phyloP scores from a whole-genome alignment of 2,329 filamentous ascomycete genomes.

The Cucurbitaria berberidis region DNA sequence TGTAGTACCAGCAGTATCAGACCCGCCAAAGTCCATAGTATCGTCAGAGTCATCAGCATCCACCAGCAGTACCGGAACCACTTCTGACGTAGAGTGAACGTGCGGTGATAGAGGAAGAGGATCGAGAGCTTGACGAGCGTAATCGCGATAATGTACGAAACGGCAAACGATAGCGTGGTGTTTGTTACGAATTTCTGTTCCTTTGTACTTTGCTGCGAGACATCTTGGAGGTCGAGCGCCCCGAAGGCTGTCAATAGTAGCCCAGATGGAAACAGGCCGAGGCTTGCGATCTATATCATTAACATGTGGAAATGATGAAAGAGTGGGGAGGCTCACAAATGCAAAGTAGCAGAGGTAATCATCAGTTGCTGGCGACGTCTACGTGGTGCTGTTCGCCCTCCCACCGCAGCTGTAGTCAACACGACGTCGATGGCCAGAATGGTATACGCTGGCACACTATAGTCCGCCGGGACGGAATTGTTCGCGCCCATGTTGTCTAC shows the following conservation, averaged over 20 bases:
- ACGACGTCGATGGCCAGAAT: slow-evolving; percentile 7
- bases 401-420: slow-evolving; percentile 3
- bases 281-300: slow-evolving; percentile 2
- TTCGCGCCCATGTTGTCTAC: slow-evolving; percentile 3
- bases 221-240: slow-evolving; percentile 5
- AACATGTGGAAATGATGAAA: not conserved
- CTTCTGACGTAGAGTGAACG: slow-evolving; percentile 8
- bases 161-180: slow-evolving; percentile 2
- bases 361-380: slow-evolving; percentile 1
- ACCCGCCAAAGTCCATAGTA: slow-evolving; percentile 8
- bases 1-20: slow-evolving; percentile 9
- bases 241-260: slow-evolving; percentile 4
- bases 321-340: slow-evolving; percentile 1
- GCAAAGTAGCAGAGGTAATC: slow-evolving; percentile 10
- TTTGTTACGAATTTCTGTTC: slow-evolving; percentile 5
- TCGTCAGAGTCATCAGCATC: not conserved
- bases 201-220: not conserved
- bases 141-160: slow-evolving; percentile 14
- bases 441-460: slow-evolving; percentile 3
- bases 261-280: slow-evolving; percentile 7
- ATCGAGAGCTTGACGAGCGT: slow-evolving; percentile 16
- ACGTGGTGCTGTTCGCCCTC: slow-evolving; percentile 1
- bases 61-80: slow-evolving; percentile 13
- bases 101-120: slow-evolving; percentile 18
- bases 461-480: slow-evolving; percentile 7